Evolutionary conservation across 306 rosid species (phyloP), one percentile per base, ranked within the genome.

Genomic region (Prunus padus): DNA sequence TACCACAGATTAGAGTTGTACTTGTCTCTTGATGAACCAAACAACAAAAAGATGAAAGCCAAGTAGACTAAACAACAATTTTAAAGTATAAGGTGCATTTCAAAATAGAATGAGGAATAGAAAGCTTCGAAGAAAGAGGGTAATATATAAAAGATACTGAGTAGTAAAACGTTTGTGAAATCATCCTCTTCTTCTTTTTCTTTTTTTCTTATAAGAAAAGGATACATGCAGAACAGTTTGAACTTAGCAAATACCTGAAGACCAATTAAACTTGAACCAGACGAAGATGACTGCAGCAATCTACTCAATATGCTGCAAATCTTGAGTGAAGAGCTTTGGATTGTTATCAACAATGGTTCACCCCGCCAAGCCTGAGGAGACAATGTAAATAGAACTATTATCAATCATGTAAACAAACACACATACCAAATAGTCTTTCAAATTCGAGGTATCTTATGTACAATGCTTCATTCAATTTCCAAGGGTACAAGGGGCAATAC

Each of bases 351-450:
- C 88, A 95, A 74, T 16, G 81, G 83, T 65, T 89, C 97, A 77
- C 91, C 80, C 80, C 62, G 69, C 76, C 87, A 84, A 73, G 89
- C 89, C 98, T 95, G 93, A 77, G 78, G 80, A 85, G 44, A 79
- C 15, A 81, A 72, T 55, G 65, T 56, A 75, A 40, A 67, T 12
- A 5, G 16, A 52, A 63, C 69, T 23, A 77, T 68, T 57, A 71
- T 62, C 20, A 77, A 18, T 18, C 10, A 52, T 20, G 47, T 37
- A 0, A 3, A 51, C 56, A 50, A 26, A 42, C 16, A 5, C 8
- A 44, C 3, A 55, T 26, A 37, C 3, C 52, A 28, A 10, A 40
- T 56, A 72, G 59, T 23, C 47, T 71, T 40, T 15, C 42, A 46
- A 40, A 72, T 16, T 40, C 16, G 12, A 40, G 65, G 44, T 57